phyloP scores from a whole-genome alignment of 2,329 filamentous ascomycete genomes.

The Xylaria sp. region DNA sequence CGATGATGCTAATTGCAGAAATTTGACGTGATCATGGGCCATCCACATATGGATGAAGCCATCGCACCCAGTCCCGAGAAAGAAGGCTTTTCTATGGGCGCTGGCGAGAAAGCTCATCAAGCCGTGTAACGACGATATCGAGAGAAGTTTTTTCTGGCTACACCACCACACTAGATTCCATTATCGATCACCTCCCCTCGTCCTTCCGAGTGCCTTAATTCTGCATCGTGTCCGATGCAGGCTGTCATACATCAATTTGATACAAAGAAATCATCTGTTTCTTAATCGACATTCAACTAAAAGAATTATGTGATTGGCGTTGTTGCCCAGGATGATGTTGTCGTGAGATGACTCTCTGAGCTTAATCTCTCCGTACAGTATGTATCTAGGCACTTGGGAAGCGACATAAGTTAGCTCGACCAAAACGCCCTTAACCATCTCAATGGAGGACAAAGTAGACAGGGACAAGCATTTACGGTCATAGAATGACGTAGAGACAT shows the following conservation, averaged over 20 bases:
- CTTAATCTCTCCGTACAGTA: background rate
- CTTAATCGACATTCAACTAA: too few species aligned
- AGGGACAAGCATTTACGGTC: background rate
- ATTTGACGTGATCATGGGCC: slow-evolving; percentile 39
- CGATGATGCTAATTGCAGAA: slow-evolving; percentile 26
- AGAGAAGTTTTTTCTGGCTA: background rate
- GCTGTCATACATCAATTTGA: background rate
- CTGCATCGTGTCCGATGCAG: background rate
- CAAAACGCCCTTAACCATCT: background rate
- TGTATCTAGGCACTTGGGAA: background rate
- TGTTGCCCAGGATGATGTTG: background rate
- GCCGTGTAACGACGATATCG: background rate
- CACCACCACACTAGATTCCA: background rate
- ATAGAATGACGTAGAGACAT: slow-evolving; percentile 6
- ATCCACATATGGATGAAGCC: slow-evolving; percentile 29
- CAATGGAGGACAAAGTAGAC: background rate
- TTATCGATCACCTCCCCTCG: background rate
- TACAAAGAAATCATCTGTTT: background rate
- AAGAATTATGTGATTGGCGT: background rate
- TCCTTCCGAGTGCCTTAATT: too few species aligned
- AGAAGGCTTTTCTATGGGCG: slow-evolving; percentile 20
- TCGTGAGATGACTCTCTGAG: too few species aligned
- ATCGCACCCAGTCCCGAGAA: background rate
- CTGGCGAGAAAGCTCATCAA: slow-evolving; percentile 28
- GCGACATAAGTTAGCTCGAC: background rate